A percentile compares a stretch with the other conserved stretches of the same genome.
Conservation (phyloP, 371 early-diverging fungal species). For the Mucor velutinosus region DNA sequence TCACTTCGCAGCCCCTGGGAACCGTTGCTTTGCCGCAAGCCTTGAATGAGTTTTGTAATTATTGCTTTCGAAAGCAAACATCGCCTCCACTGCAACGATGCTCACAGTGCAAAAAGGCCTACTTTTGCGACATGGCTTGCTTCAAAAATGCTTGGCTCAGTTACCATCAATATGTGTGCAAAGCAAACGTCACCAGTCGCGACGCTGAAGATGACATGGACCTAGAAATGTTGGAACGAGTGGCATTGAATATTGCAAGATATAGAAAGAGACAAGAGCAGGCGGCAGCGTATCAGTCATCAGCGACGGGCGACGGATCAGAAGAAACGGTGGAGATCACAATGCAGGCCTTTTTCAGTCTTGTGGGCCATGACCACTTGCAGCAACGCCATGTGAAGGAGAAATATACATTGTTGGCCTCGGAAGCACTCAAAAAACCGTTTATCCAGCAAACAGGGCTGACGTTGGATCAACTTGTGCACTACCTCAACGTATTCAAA, state of each 20-base stretch:
- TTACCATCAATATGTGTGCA: constrained; percentile 51
- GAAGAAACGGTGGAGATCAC: constrained; percentile 41
- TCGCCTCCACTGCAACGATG: constrained; percentile 41
- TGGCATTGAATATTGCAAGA: constrained; percentile 37
- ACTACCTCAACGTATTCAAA: constrained; percentile 64
- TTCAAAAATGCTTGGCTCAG: constrained; percentile 54
- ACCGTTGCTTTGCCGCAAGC: constrained; percentile 36
- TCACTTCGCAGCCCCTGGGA: constrained; percentile 48
- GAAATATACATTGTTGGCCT: constrained; percentile 7
- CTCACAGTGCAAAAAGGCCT: constrained; percentile 49
- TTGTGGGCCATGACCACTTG: constrained; percentile 36
- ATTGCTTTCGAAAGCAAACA: constrained; percentile 41
- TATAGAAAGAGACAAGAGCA: constrained; percentile 19
- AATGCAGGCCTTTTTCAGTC: constrained; percentile 47
- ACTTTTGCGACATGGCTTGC: constrained; percentile 48
- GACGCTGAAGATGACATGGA: constrained; percentile 32
- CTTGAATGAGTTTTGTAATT: constrained; percentile 43
- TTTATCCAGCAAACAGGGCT: constrained; percentile 30
- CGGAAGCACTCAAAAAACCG: constrained; percentile 23
- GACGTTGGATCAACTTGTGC: constrained; percentile 35
- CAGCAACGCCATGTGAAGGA: constrained; percentile 28
- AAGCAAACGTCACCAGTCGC: neutral
- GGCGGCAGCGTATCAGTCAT: too few relatives aligned
- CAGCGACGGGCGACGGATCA: neutral
- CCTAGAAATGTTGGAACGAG: constrained; percentile 47